phyloP scores from a whole-genome alignment of 148 eudicot genomes.

The Fallopia convolvulus region DNA sequence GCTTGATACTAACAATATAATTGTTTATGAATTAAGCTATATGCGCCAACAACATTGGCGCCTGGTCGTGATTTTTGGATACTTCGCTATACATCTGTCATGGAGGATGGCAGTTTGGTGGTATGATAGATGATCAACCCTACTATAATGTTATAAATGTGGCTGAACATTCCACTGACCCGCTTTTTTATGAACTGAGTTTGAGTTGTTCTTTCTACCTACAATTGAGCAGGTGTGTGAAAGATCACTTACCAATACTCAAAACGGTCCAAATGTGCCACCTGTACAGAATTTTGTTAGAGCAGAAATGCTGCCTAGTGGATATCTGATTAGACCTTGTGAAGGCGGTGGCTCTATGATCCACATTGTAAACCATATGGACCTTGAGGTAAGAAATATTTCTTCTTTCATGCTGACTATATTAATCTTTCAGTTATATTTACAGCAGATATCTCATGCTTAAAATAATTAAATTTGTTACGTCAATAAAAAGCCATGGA shows the following conservation, averaged over 20 bases:
- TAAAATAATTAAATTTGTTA: not conserved
- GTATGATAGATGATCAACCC: constrained; percentile 27
- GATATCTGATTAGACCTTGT: constrained; percentile 75
- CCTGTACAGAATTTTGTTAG: constrained; percentile 63
- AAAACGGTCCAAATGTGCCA: constrained; percentile 87
- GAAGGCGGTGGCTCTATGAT: constrained; percentile 83
- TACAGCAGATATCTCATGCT: not conserved
- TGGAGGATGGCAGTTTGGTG: constrained; percentile 98
- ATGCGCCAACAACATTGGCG: constrained; percentile 96
- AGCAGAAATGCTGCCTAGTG: constrained; percentile 78
- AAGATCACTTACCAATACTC: constrained; percentile 83
- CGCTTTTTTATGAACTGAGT: not conserved
- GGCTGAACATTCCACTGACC: not conserved
- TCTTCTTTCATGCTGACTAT: not conserved
- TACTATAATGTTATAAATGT: not conserved
- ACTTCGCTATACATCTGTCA: constrained; percentile 82
- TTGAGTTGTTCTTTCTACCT: not conserved
- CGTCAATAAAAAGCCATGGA: constrained; percentile 49
- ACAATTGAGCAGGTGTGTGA: constrained; percentile 61
- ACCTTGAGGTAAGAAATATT: constrained; percentile 45
- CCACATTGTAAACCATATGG: constrained; percentile 78
- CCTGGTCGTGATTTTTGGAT: constrained; percentile 97
- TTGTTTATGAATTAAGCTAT: constrained; percentile 42
- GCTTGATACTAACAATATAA: not conserved
- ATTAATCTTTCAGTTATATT: not conserved